Evolutionary conservation across 1,139 yeast genomes (phyloP).

Genomic region (Protomyces gravidus): DNA sequence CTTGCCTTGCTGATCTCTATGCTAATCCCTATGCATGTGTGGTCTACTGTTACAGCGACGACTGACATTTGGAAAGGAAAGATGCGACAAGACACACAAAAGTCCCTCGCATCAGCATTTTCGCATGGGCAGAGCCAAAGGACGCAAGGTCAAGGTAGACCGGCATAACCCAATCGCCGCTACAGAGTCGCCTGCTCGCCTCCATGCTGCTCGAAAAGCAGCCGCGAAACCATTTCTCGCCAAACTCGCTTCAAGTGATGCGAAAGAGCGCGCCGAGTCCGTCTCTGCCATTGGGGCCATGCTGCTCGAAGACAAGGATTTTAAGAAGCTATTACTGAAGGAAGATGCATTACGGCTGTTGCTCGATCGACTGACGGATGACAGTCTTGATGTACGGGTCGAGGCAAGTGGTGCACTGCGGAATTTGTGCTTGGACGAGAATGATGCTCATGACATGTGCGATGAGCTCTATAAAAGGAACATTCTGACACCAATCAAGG

Average conservation of each 20-base stretch:
- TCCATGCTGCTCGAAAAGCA: neutral
- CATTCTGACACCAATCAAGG: slow-evolving; percentile 51
- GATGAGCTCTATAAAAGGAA: slow-evolving; percentile 71
- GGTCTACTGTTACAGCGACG: too few relatives aligned
- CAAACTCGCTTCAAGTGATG: slow-evolving; percentile 47
- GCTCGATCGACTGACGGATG: slow-evolving; percentile 62
- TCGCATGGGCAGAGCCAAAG: slow-evolving; percentile 7
- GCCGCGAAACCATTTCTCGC: slow-evolving; percentile 2
- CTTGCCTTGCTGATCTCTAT: too few relatives aligned
- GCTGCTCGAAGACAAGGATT: slow-evolving; percentile 56
- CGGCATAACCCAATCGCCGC: neutral
- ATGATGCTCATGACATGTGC: slow-evolving; percentile 80
- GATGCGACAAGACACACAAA: neutral
- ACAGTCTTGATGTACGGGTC: slow-evolving; percentile 67
- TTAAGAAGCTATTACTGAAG: slow-evolving; percentile 61
- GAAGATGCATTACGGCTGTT: slow-evolving; percentile 64
- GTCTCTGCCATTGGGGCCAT: slow-evolving; percentile 66
- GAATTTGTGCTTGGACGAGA: slow-evolving; percentile 61
- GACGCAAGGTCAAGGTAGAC: slow-evolving; percentile 1
- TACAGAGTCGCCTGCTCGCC: neutral
- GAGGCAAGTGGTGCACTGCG: slow-evolving; percentile 77
- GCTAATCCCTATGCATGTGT: too few relatives aligned
- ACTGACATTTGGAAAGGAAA: too few relatives aligned
- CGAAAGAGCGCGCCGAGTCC: slow-evolving; percentile 76
- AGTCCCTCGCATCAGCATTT: neutral